phyloP scores from a whole-genome alignment of 192 early-diverging fungal genomes.

The Backusella luteola region DNA sequence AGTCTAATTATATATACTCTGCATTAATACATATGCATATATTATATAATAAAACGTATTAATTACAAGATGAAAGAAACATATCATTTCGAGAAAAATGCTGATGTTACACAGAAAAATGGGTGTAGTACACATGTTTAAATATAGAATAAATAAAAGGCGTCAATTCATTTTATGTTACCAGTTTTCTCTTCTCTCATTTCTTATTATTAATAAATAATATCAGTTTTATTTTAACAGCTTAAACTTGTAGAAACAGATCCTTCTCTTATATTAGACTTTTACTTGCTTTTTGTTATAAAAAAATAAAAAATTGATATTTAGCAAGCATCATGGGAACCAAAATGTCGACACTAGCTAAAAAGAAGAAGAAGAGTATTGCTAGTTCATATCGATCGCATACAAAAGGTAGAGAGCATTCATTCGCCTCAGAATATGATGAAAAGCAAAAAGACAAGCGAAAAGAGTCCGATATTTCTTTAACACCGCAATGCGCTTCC shows the following conservation, averaged over 20 bases:
- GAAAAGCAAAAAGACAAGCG: not conserved
- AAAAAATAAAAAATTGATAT: not conserved
- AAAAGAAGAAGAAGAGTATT: not conserved
- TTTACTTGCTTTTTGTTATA: not conserved
- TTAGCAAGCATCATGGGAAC: not conserved
- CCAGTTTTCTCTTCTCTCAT: not conserved
- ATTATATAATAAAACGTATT: not conserved
- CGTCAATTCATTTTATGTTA: not conserved
- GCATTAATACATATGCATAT: not conserved
- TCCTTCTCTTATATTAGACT: not conserved
- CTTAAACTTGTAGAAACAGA: not conserved
- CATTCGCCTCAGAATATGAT: not conserved
- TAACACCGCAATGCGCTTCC: not conserved
- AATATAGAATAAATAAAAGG: not conserved
- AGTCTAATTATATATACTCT: not conserved
- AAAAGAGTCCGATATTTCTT: not conserved
- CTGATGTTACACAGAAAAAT: not conserved
- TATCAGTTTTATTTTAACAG: not conserved
- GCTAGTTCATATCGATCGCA: not conserved
- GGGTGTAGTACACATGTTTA: not conserved
- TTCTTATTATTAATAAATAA: constrained; percentile 6
- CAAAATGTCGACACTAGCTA: not conserved
- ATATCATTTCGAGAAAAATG: too few species aligned
- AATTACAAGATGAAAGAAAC: not conserved
- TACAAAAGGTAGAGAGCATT: not conserved